These are phyloP conservation scores for Dichotomocladium elegans DNA, from an alignment of 371 early-diverging fungal species.

Conservation along the genomic window DNA sequence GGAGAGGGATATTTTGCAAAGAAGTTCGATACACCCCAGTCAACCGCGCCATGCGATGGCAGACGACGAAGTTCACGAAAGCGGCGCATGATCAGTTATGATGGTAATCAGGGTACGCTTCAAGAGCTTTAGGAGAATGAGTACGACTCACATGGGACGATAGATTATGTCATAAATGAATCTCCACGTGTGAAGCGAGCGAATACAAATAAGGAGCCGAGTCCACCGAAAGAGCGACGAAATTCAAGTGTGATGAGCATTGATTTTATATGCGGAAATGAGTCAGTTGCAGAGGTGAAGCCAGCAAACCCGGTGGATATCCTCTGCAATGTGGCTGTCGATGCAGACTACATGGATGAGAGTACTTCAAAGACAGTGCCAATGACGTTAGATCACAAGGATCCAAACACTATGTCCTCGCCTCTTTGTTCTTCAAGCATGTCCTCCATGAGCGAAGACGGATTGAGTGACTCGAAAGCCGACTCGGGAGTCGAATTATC, in stretches of 20 bases:
- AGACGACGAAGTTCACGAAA: slow-evolving; percentile 30
- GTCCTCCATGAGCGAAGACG: slow-evolving; percentile 7
- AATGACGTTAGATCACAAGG: slow-evolving; percentile 11
- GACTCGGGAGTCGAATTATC: slow-evolving; percentile 41
- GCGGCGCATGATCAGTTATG: slow-evolving; percentile 27
- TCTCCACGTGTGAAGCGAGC: not conserved
- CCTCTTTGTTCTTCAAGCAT: not conserved
- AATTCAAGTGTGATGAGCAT: slow-evolving; percentile 36
- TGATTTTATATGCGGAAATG: slow-evolving; percentile 32
- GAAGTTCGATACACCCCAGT: no score
- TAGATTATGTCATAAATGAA: not conserved
- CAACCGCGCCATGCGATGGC: slow-evolving; percentile 6
- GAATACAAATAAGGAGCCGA: not conserved
- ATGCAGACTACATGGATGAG: slow-evolving; percentile 23
- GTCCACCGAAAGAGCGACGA: not conserved
- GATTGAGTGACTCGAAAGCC: slow-evolving; percentile 19
- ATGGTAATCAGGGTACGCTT: no score
- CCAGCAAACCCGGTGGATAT: slow-evolving; percentile 25
- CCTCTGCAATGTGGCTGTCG: slow-evolving; percentile 35
- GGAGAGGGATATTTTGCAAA: slow-evolving; percentile 9
- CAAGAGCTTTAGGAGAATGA: no score
- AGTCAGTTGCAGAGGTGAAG: slow-evolving; percentile 2
- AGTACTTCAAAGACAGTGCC: slow-evolving; percentile 11
- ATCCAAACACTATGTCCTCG: slow-evolving; percentile 4
- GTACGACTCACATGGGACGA: not conserved